Percentiles rank a stretch among this genome's conserved stretches.
These are phyloP conservation scores for Ustilago hordei DNA, from an alignment of 1,284 basidiomycete species.

Conservation along the genomic window DNA sequence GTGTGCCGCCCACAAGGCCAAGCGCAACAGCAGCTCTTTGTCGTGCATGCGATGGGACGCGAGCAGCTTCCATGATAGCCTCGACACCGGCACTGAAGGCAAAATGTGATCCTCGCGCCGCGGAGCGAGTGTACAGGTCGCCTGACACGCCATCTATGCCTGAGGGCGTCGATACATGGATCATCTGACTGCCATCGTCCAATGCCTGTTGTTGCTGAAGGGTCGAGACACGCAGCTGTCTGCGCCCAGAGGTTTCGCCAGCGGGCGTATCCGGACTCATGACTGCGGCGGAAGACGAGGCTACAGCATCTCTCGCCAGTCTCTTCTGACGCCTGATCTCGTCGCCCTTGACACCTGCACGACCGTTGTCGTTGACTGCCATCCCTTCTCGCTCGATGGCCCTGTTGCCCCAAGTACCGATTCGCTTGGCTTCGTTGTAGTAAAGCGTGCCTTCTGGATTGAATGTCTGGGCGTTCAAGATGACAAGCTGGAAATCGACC, in stretches of 20 bases:
- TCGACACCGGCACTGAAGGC: conserved; percentile 42
- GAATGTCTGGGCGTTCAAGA: conserved; percentile 63
- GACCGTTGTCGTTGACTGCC: conserved; percentile 56
- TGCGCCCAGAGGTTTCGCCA: conserved; percentile 17
- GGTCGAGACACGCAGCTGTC: conserved; percentile 27
- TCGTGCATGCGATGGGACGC: conserved; percentile 39
- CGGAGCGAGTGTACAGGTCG: conserved; percentile 20
- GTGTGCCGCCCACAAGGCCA: conserved; percentile 29
- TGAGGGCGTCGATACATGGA: conserved; percentile 1
- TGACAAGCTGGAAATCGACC: conserved; percentile 63
- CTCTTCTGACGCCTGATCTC: conserved; percentile 33
- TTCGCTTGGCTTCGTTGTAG: conserved; percentile 61
- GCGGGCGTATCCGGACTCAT: background rate
- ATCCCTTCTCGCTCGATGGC: conserved; percentile 62
- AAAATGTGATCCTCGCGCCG: conserved; percentile 23
- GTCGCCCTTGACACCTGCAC: conserved; percentile 44
- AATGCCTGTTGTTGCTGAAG: conserved; percentile 20
- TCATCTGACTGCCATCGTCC: conserved; percentile 3
- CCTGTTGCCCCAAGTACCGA: conserved; percentile 58
- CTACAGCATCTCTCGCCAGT: conserved; percentile 27
- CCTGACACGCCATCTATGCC: conserved; percentile 5
- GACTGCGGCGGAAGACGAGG: conserved; percentile 3
- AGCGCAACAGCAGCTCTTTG: conserved; percentile 42
- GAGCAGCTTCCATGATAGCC: conserved; percentile 44
- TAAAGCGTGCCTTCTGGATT: conserved; percentile 65